These are phyloP conservation scores for Sarocladium oryzae DNA, from an alignment of 2,329 filamentous ascomycete species.

Conservation along the genomic window DNA sequence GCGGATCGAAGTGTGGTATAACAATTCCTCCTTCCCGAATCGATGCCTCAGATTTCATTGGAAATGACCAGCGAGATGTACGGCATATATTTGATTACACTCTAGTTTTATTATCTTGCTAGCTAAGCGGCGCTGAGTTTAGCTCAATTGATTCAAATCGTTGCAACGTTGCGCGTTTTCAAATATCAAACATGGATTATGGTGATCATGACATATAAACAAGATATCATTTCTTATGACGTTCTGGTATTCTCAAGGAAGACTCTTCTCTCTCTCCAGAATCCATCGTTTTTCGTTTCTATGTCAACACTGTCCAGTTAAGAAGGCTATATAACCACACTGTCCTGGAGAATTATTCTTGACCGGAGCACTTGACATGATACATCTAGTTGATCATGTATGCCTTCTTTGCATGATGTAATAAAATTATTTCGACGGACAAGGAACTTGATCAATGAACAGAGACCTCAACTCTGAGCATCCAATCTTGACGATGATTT, in stretches of 20 bases:
- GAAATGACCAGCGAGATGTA: not conserved
- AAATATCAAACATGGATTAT: not conserved
- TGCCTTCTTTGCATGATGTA: no score
- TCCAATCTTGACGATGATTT: no score
- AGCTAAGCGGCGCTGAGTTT: not conserved
- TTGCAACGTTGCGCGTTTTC: no score
- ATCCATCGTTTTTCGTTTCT: not conserved
- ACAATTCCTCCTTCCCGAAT: not conserved
- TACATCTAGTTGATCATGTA: no score
- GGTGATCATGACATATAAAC: not conserved
- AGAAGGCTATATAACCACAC: not conserved
- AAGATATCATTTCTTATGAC: not conserved
- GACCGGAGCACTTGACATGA: no score
- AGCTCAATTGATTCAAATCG: no score
- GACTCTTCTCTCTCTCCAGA: not conserved
- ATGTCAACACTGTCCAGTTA: not conserved
- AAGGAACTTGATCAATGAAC: no score
- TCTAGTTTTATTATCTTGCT: not conserved
- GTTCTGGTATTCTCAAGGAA: not conserved
- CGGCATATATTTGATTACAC: not conserved
- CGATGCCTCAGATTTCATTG: not conserved
- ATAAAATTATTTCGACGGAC: no score
- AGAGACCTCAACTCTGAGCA: no score
- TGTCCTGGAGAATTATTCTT: no score
- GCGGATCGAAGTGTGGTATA: not conserved